Evolutionary conservation across 2,329 filamentous ascomycete genomes (phyloP), one percentile per base, ranked within the genome.

Genomic region (Calonectria leucothoes): DNA sequence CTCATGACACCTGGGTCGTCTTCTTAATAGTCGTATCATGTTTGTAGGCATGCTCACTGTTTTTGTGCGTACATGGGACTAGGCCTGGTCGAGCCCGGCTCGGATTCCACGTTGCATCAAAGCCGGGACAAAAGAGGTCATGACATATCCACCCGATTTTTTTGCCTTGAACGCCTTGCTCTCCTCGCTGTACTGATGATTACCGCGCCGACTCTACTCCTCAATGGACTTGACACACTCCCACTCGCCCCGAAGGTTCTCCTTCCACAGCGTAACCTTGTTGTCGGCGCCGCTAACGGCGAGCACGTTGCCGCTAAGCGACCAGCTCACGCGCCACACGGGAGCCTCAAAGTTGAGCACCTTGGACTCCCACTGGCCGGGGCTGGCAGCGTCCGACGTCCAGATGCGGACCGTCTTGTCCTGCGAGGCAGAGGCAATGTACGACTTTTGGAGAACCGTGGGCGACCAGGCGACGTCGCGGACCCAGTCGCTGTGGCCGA

Each of bases 381-480:
- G 87, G 82, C 89, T 91, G 72, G 83, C 79, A 11, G 83, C 79
- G 80, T 95, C 93, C 33, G 91, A 93, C 12, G 96, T 98, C 97
- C 97, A 99, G 86, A 99, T 98, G 78, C 95, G 93, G 75, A 98
- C 96, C 11, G 95, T 98, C 90, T 98, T 97, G 85, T 99, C 97
- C 87, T 98, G 96, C 68, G 94, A 96, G 14, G 96, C 97, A 63
- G 94, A 96, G 35, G 97, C 97, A 83, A 99, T 98, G 87, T 99
- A 99, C 72, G 93, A 95, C 89, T 98, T 98, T 81, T 96, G 94
- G 72, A 99, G 89, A 70, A 98, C 94, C 29, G 95, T 98, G 14
- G 97, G 97, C 64, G 94, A 96, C 97, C 97, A 99, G 17, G 96
- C 95, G 15, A 99, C 97, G 84, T 99, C 97, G 76, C 97, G 93